A percentile compares a stretch with the other conserved stretches of the same genome.
Evolutionary conservation across 208 protist species (phyloP).

Genomic region (Trypanosoma brucei): DNA sequence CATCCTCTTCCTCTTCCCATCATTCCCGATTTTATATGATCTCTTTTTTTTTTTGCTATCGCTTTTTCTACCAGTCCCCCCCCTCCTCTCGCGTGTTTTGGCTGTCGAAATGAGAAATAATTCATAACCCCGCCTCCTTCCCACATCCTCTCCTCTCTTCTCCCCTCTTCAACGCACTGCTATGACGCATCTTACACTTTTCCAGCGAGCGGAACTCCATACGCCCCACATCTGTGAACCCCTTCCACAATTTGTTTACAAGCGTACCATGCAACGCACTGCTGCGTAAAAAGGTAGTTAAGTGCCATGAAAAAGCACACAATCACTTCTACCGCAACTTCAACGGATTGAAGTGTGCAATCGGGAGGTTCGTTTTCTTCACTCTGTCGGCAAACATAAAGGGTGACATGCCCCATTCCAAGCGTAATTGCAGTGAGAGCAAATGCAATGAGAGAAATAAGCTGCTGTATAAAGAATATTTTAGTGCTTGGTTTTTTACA

Average conservation of each 20-base stretch:
- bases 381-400: constrained; percentile 61
- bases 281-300: constrained; percentile 68
- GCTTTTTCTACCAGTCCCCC: too few relatives aligned
- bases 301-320: constrained; percentile 62
- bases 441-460: constrained; percentile 59
- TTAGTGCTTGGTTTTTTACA: constrained; percentile 49
- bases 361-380: constrained; percentile 8
- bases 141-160: too few relatives aligned
- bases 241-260: constrained; percentile 85
- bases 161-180: too few relatives aligned
- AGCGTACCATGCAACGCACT: constrained; percentile 82
- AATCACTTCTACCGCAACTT: constrained; percentile 44
- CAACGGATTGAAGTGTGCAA: background rate
- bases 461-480: constrained; percentile 69
- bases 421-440: constrained; percentile 60
- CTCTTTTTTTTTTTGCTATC: too few relatives aligned
- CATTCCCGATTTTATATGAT: too few relatives aligned
- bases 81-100: too few relatives aligned
- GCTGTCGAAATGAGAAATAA: too few relatives aligned
- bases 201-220: background rate
- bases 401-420: constrained; percentile 78
- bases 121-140: too few relatives aligned
- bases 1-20: too few relatives aligned
- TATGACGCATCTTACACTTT: too few relatives aligned
- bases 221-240: constrained; percentile 47